Percentiles rank a stretch among this genome's conserved stretches.
Conservation (phyloP, 2,329 filamentous ascomycete genomes). For the Aspergillaceae sp. region DNA sequence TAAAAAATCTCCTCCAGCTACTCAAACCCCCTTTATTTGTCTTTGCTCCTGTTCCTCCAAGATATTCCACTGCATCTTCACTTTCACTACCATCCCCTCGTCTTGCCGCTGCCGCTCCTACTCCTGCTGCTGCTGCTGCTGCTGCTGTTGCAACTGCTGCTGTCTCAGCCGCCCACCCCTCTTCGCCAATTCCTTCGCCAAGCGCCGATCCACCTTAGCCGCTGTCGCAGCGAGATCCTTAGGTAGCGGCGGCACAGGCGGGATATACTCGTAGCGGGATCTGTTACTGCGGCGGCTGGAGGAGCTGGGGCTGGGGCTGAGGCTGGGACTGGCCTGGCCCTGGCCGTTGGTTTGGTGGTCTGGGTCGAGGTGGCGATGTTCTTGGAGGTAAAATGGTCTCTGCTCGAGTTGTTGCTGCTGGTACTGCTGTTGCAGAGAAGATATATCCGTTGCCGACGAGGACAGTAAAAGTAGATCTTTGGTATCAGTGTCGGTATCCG, state of each 20-base stretch:
- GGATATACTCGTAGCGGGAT: constrained; percentile 24
- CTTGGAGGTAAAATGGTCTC: constrained; percentile 10
- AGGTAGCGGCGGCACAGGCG: constrained; percentile 34
- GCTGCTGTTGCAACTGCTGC: neutral
- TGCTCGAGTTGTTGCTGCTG: neutral
- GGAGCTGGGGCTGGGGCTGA: constrained; percentile 11
- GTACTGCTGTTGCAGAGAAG: constrained; percentile 2
- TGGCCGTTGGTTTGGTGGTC: constrained; percentile 1
- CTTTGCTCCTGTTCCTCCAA: constrained; percentile 1
- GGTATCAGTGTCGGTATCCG: too few species aligned
- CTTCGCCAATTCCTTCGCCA: constrained; percentile 14
- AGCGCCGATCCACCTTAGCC: constrained; percentile 17
- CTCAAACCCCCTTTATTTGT: constrained; percentile 18
- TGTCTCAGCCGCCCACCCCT: neutral
- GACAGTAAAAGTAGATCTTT: neutral
- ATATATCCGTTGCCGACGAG: constrained; percentile 10
- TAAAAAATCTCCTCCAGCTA: constrained; percentile 40
- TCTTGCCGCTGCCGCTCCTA: constrained; percentile 4
- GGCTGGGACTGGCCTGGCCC: neutral
- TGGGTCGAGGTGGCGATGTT: constrained; percentile 14
- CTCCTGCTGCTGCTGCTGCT: neutral
- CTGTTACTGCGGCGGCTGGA: constrained; percentile 4
- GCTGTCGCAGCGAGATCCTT: constrained; percentile 23
- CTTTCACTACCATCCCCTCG: too few species aligned
- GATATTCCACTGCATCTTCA: constrained; percentile 2